Evolutionary conservation across 805 yeast species (phyloP), one percentile per base, ranked within the genome.

Genomic region (Candida railenensis): DNA sequence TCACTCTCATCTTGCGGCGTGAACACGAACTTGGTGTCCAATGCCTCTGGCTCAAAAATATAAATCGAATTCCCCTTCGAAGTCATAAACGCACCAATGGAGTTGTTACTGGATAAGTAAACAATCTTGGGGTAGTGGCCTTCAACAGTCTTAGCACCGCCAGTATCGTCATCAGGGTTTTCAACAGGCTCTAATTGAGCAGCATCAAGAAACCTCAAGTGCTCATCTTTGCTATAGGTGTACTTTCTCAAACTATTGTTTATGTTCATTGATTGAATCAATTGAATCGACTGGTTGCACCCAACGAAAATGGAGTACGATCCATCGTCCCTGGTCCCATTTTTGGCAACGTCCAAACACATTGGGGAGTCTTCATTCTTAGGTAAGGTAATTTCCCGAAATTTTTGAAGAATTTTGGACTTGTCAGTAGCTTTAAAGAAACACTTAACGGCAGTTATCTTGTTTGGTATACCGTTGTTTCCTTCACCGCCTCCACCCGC

Each of bases 401-500:
- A 82, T 51, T 82, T 73, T 55, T 81, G 85, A 45, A 85, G 65
- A 37, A 63, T 53, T 45, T 70, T 53, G 11, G 62, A 63, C 43
- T 74, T 71, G 54, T 73, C 62, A 40, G 65, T 61, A 46, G 75
- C 74, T 30, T 72, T 72, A 45, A 85, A 81, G 55, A 81, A 77
- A 40, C 87, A 72, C 40, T 78, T 66, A 37, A 86, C 62, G 2
- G 85, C 85, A 3, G 90, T 81, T 51, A 92, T 69, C 61, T 87
- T 89, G 65, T 92, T 92, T 36, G 91, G 87, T 46, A 89, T 82
- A 25, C 96, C 97, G 57, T 89, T 85, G 58, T 83, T 83, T 8
- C 96, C 96, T 62, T 89, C 96, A 21, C 97, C 98, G 25, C 97
- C 97, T 39, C 99, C 99, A 37, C 99, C 99, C 2, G 89, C 82